phyloP scores from a whole-genome alignment of 1,139 yeast genomes.

The Taphrina flavorubra region DNA sequence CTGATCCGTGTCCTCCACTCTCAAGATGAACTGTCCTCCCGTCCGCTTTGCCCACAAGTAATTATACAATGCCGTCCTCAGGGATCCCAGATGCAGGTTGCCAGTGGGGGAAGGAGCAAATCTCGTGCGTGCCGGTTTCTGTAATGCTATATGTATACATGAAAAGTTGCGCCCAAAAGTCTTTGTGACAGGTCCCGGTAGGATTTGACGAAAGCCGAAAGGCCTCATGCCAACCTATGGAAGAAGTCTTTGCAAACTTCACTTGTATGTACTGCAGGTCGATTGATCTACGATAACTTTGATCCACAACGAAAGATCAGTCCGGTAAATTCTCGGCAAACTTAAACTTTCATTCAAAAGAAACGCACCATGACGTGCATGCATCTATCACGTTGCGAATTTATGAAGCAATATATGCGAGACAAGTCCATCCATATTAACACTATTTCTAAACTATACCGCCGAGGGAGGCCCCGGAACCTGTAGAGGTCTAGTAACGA shows the following conservation, averaged over 20 bases:
- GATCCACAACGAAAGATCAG: neutral
- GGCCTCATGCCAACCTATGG: neutral
- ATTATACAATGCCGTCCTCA: slow-evolving; percentile 91
- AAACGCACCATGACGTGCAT: no score
- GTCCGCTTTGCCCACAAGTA: slow-evolving; percentile 80
- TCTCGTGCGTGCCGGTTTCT: slow-evolving; percentile 75
- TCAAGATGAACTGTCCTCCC: slow-evolving; percentile 75
- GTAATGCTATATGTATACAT: neutral
- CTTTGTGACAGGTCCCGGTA: neutral
- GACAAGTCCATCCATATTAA: no score
- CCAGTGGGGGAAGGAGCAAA: slow-evolving; percentile 99
- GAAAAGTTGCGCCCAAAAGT: neutral
- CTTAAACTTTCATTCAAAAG: neutral
- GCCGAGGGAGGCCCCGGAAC: slow-evolving; percentile 20
- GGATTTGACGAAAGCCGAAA: neutral
- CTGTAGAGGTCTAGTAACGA: slow-evolving; percentile 21
- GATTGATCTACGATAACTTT: neutral
- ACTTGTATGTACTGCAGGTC: no score
- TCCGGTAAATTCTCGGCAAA: slow-evolving; percentile 8
- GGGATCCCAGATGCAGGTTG: slow-evolving; percentile 83
- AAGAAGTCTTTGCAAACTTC: neutral
- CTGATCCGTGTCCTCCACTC: slow-evolving; percentile 92
- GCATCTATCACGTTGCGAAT: no score
- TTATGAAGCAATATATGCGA: no score
- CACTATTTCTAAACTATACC: no score